Conservation (phyloP, 2,329 filamentous ascomycete genomes). For the Trichophyton verrucosum region DNA sequence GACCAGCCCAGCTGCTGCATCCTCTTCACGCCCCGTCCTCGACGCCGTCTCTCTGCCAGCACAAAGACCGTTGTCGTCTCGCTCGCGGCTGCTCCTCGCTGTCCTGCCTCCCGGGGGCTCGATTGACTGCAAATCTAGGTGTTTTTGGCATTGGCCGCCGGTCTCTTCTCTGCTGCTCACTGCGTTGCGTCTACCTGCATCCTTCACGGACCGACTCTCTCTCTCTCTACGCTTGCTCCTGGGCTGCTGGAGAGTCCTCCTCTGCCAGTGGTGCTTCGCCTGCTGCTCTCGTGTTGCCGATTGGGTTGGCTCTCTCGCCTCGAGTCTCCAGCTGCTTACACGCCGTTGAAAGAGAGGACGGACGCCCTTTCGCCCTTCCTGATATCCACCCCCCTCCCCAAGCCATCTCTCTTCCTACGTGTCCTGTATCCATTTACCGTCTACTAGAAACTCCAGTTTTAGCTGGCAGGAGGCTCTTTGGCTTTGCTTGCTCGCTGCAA, state of each 20-base stretch:
- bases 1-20: too few relatives aligned
- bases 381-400: neutral
- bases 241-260: too few relatives aligned
- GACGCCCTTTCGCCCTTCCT: neutral
- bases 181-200: too few relatives aligned
- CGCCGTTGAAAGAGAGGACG: neutral
- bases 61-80: neutral
- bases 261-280: neutral
- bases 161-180: too few relatives aligned
- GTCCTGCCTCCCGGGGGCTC: constrained; percentile 2
- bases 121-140: neutral
- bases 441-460: neutral
- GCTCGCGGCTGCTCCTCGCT: neutral
- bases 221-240: too few relatives aligned
- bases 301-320: neutral
- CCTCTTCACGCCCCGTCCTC: too few relatives aligned
- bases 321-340: neutral
- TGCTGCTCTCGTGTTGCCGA: neutral
- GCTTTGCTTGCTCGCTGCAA: neutral
- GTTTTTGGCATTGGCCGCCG: too few relatives aligned
- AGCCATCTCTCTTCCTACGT: neutral
- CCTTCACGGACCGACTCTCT: too few relatives aligned
- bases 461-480: neutral
- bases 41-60: too few relatives aligned
- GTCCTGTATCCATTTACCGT: neutral